These are phyloP conservation scores for Puccinia brachypodii DNA, from an alignment of 1,284 basidiomycete genomes.

Conservation along the genomic window DNA sequence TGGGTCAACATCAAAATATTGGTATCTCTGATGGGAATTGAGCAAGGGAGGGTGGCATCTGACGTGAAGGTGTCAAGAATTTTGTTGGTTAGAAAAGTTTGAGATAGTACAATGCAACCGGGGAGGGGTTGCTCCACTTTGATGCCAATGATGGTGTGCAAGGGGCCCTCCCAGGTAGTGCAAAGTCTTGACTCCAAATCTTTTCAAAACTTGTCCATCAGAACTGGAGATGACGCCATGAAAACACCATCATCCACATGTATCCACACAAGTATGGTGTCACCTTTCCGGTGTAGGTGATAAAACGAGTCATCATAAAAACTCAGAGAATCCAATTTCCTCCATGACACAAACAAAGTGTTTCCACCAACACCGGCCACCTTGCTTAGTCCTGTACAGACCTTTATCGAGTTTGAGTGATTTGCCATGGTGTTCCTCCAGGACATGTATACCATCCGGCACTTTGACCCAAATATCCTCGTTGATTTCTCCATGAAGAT, in stretches of 20 bases:
- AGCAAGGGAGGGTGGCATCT: background rate
- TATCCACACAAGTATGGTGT: background rate
- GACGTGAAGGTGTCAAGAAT: background rate
- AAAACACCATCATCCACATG: constrained; percentile 22
- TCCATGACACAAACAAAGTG: background rate
- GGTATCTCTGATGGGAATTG: background rate
- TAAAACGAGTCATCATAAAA: constrained; percentile 5
- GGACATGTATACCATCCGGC: background rate
- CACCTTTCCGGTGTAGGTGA: background rate
- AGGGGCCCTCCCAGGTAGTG: background rate
- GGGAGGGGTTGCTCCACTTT: background rate
- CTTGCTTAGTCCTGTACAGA: constrained; percentile 35
- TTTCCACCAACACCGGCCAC: constrained; percentile 29
- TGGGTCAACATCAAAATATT: background rate
- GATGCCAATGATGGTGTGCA: constrained; percentile 6
- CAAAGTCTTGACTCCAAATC: background rate
- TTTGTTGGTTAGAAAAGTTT: constrained; percentile 9
- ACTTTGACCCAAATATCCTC: constrained; percentile 13
- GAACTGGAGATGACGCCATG: background rate
- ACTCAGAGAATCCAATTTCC: background rate
- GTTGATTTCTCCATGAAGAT: constrained; percentile 27
- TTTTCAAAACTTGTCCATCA: background rate
- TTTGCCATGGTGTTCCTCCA: background rate
- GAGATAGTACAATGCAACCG: background rate
- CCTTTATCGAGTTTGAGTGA: constrained; percentile 3